Base-by-base conservation (phyloP, 495 filamentous ascomycete genomes). In the Hypoxylon lienhwacheense region DNA sequence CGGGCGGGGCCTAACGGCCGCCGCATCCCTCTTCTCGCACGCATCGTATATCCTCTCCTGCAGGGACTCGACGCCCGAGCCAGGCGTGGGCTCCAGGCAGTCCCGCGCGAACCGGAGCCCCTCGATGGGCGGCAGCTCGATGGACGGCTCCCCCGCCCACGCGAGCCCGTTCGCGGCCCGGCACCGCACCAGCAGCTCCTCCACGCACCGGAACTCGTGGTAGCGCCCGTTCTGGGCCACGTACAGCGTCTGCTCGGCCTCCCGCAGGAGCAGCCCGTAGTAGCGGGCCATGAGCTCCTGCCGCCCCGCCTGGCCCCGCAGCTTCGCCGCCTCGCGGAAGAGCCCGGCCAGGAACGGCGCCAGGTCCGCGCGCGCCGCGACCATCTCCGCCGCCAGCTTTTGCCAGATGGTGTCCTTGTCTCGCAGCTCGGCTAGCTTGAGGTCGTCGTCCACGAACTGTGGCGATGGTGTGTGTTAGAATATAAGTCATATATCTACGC, bases 361-460 rank as follows among this genome's bases (percentile, higher is more conserved):
- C 10, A 59, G 36, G 20, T 44, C 43, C 2, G 10, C 1, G 20
- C 12, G 6, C 0, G 55, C 55, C 4, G 33, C 2, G 26, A 31
- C 10, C 11, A 60, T 19, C 34, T 60, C 24, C 6, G 11, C 10
- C 3, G 15, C 19, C 7, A 60, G 2, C 5, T 25, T 21, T 0
- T 22, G 17, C 56, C 56, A 60, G 26, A 60, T 22, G 0, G 11
- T 14, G 15, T 50, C 31, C 33, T 60, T 60, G 44, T 50, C 45
- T 12, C 49, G n/a, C 8, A 60, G 39, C 32, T 60, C 33, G n/a
- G 21, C 44, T 5, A 60, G 44, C 14, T 28, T 45, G 6, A 60
- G 50, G 28, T 60, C 6, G 33, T 60, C 56, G 28, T 50, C 44
- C 1, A 60, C 50, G 24, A 60, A 60, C 56, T 60, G 26, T 19